Percentiles rank a stretch among this genome's conserved stretches.
Conservation (phyloP, 495 filamentous ascomycete species). For the Recurvomyces mirabilis region DNA sequence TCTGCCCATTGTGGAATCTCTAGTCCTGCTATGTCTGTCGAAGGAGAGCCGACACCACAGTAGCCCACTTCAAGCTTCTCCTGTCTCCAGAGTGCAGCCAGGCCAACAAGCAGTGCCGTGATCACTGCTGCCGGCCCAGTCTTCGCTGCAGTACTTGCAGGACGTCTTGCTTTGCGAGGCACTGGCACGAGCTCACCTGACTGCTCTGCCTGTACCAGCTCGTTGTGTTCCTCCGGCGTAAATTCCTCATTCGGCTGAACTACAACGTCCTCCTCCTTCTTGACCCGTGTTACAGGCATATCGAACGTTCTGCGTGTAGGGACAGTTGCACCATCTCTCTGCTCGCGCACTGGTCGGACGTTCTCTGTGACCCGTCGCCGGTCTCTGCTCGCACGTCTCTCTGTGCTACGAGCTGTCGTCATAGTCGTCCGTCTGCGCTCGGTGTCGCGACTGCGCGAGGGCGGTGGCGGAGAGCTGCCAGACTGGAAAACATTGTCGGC, state of each 20-base stretch:
- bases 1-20: constrained; percentile 45
- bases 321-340: constrained; percentile 30
- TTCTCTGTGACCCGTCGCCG: constrained; percentile 33
- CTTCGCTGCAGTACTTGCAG: constrained; percentile 25
- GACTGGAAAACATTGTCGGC: constrained; percentile 93
- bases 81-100: constrained; percentile 74
- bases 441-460: constrained; percentile 29
- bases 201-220: constrained; percentile 39
- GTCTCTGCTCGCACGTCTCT: constrained; percentile 39
- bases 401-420: constrained; percentile 17
- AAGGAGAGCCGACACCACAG: constrained; percentile 69
- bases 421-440: constrained; percentile 37
- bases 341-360: constrained; percentile 22
- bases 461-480: constrained; percentile 49
- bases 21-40: constrained; percentile 28
- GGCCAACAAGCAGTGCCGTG: constrained; percentile 54
- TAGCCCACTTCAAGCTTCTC: constrained; percentile 93
- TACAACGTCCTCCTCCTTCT: constrained; percentile 38
- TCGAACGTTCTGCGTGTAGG: constrained; percentile 37
- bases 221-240: constrained; percentile 77
- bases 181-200: constrained; percentile 21
- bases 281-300: constrained; percentile 23
- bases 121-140: constrained; percentile 56
- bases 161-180: constrained; percentile 22
- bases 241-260: constrained; percentile 59